A percentile compares a stretch with the other conserved stretches of the same genome.
These are phyloP conservation scores for Podila minutissima DNA, from an alignment of 192 early-diverging fungal genomes.

Conservation along the genomic window DNA sequence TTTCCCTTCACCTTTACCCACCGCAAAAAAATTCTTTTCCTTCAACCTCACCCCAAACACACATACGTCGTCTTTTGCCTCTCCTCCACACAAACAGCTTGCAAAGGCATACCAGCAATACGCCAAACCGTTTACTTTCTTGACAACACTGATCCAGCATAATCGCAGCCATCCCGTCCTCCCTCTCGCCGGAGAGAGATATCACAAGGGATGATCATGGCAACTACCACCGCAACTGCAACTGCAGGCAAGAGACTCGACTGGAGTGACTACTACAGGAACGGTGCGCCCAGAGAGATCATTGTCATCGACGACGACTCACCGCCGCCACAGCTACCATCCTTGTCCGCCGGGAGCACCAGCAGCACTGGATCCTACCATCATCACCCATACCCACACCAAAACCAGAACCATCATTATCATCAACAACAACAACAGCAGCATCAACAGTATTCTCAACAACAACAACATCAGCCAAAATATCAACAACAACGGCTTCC, in stretches of 20 bases:
- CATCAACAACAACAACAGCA: not conserved
- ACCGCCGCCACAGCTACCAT: conserved; percentile 16
- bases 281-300: conserved; percentile 45
- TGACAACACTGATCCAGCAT: not conserved
- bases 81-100: not conserved
- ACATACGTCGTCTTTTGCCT: not conserved
- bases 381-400: conserved; percentile 5
- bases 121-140: no score
- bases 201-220: not conserved
- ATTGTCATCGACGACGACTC: conserved; percentile 54
- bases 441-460: not conserved
- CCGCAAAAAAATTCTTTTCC: not conserved
- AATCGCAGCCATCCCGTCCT: not conserved
- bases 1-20: not conserved
- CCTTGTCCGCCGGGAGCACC: conserved; percentile 24
- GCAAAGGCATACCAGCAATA: not conserved
- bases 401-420: conserved; percentile 13
- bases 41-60: not conserved
- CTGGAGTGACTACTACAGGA: conserved; percentile 48
- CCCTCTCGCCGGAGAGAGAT: no score
- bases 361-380: conserved; percentile 12
- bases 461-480: not conserved
- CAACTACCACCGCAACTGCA: not conserved
- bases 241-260: conserved; percentile 25
- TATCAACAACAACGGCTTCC: not conserved